Percentiles rank a stretch among this genome's conserved stretches.
These are phyloP conservation scores for Pichia pseudocactophila DNA, from an alignment of 805 yeast species.

Conservation along the genomic window DNA sequence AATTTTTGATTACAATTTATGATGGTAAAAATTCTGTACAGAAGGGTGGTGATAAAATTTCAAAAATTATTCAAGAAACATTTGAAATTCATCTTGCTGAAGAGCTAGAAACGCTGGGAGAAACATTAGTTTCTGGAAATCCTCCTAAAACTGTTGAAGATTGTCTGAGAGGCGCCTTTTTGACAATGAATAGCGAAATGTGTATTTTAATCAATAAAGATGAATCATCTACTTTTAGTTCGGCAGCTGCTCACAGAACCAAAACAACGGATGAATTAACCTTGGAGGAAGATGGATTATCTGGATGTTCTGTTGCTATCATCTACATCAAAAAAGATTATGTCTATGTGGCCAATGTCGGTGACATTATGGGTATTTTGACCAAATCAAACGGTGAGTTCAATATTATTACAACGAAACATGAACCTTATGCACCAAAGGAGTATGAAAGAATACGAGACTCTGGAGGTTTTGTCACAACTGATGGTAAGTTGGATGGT, in stretches of 20 bases:
- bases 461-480: constrained; percentile 84
- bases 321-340: constrained; percentile 64
- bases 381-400: constrained; percentile 78
- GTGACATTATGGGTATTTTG: constrained; percentile 79
- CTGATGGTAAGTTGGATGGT: constrained; percentile 80
- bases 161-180: constrained; percentile 76
- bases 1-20: constrained; percentile 69
- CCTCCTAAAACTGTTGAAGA: constrained; percentile 47
- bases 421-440: constrained; percentile 69
- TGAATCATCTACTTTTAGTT: constrained; percentile 32
- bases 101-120: constrained; percentile 42
- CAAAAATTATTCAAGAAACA: constrained; percentile 63
- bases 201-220: constrained; percentile 48
- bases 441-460: constrained; percentile 84
- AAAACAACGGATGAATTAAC: constrained; percentile 42
- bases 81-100: constrained; percentile 59
- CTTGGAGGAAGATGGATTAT: constrained; percentile 56
- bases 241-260: constrained; percentile 45
- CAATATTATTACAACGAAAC: constrained; percentile 61
- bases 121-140: constrained; percentile 31
- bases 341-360: constrained; percentile 78
- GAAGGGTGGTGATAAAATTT: constrained; percentile 51
- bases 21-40: constrained; percentile 69
- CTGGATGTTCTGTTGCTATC: constrained; percentile 83
- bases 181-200: constrained; percentile 73